Conservation (phyloP, 805 yeast species). For the Wickerhamomyces chaumierensis region DNA sequence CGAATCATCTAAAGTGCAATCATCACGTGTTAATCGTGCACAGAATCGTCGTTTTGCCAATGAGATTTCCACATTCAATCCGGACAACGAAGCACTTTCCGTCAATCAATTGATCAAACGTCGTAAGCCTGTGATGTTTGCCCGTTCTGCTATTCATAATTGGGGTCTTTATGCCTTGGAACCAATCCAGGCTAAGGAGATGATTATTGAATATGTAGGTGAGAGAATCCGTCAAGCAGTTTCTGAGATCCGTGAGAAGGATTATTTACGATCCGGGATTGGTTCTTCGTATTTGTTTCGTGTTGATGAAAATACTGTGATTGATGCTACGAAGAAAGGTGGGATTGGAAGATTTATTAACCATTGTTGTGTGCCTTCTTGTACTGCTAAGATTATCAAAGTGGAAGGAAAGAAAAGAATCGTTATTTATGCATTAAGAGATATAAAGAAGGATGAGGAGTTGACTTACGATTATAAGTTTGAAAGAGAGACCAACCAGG, state of each 20-base stretch:
- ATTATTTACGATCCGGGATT: conserved; percentile 80
- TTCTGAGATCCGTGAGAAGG: conserved; percentile 83
- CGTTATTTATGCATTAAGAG: conserved; percentile 86
- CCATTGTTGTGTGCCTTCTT: conserved; percentile 95
- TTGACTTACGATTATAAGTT: conserved; percentile 93
- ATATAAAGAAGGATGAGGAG: conserved; percentile 82
- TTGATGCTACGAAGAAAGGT: conserved; percentile 95
- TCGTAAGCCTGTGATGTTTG: conserved; percentile 91
- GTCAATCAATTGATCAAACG: conserved; percentile 82
- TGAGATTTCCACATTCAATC: conserved; percentile 74
- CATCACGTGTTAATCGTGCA: conserved; percentile 80
- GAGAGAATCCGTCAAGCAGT: conserved; percentile 88
- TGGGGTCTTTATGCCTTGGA: conserved; percentile 97
- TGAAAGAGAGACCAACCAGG: conserved; percentile 82
- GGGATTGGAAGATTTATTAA: conserved; percentile 96
- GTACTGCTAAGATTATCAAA: conserved; percentile 92
- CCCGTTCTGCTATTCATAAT: conserved; percentile 92
- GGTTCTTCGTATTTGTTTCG: conserved; percentile 92
- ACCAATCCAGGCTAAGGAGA: conserved; percentile 90
- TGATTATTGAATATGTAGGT: conserved; percentile 97
- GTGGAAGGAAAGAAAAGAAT: conserved; percentile 91
- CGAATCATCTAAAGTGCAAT: conserved; percentile 31
- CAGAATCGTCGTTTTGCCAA: conserved; percentile 82
- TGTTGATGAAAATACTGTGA: conserved; percentile 86
- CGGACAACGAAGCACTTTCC: conserved; percentile 71